Evolutionary conservation across 441 rosid species (phyloP).

Genomic region (Isatis lusitanica): DNA sequence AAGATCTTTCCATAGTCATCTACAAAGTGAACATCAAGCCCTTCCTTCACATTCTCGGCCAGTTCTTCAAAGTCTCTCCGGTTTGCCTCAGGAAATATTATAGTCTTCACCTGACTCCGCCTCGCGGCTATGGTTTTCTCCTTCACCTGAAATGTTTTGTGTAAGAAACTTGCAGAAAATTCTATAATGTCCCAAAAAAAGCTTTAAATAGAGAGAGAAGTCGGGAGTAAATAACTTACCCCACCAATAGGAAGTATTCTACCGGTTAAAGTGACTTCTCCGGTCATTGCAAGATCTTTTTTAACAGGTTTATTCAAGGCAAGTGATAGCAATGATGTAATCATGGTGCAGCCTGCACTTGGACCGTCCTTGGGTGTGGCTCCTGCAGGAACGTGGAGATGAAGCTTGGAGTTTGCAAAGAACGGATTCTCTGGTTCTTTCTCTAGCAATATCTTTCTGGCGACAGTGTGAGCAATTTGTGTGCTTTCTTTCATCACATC

Average conservation of each 20-base stretch:
- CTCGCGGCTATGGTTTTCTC: constrained; percentile 97
- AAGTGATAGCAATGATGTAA: constrained; percentile 91
- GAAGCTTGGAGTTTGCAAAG: constrained; percentile 85
- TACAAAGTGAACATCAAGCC: constrained; percentile 91
- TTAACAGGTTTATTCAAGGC: constrained; percentile 73
- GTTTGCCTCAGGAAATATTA: constrained; percentile 91
- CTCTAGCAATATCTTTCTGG: constrained; percentile 66
- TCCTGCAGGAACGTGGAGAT: constrained; percentile 98
- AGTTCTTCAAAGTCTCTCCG: constrained; percentile 95
- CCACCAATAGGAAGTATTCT: constrained; percentile 98
- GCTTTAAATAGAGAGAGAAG: not conserved
- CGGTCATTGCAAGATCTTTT: constrained; percentile 97
- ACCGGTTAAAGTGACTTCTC: constrained; percentile 91
- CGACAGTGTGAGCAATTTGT: constrained; percentile 92
- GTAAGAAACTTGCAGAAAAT: constrained; percentile 19
- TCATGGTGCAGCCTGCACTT: constrained; percentile 98
- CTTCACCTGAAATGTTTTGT: constrained; percentile 62
- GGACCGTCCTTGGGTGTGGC: constrained; percentile 99
- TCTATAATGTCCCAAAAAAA: not conserved
- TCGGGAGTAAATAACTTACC: constrained; percentile 49
- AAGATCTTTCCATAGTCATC: constrained; percentile 71
- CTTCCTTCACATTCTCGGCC: constrained; percentile 82
- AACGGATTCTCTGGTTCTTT: constrained; percentile 71
- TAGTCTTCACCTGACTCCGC: constrained; percentile 81
- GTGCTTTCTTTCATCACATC: constrained; percentile 99